A percentile compares a stretch with the other conserved stretches of the same genome.
These are phyloP conservation scores for Aphanomyces cochlioides DNA, from an alignment of 352 stramenopile species.

Conservation along the genomic window DNA sequence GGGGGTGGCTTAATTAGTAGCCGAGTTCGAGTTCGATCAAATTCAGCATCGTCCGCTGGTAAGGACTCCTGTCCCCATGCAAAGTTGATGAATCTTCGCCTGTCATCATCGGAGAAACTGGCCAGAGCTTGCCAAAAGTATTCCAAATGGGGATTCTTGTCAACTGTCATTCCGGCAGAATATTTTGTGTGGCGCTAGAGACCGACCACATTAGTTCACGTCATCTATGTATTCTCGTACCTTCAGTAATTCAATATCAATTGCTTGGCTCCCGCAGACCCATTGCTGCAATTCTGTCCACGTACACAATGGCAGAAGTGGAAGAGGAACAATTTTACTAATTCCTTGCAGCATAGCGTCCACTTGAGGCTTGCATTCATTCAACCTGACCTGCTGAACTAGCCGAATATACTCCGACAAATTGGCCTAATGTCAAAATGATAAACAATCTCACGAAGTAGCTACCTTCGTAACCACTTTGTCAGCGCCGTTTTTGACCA, in stretches of 20 bases:
- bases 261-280: conserved; percentile 71
- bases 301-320: conserved; percentile 68
- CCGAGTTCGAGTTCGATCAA: conserved; percentile 68
- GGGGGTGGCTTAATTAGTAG: conserved; percentile 66
- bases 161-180: conserved; percentile 66
- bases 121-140: conserved; percentile 71
- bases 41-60: conserved; percentile 71
- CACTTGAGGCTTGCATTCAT: conserved; percentile 73
- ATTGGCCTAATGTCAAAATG: conserved; percentile 37
- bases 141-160: conserved; percentile 64
- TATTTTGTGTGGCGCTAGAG: conserved; percentile 67
- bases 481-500: conserved; percentile 46
- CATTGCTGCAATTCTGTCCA: conserved; percentile 77
- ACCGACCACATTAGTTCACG: background rate
- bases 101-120: conserved; percentile 66
- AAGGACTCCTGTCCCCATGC: conserved; percentile 79
- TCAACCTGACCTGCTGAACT: conserved; percentile 55
- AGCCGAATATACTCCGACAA: conserved; percentile 66
- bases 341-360: conserved; percentile 69
- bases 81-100: conserved; percentile 81
- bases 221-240: conserved; percentile 31
- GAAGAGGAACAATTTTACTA: conserved; percentile 59
- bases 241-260: conserved; percentile 71
- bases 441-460: background rate
- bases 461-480: conserved; percentile 54